phyloP scores from a whole-genome alignment of 345 rosid genomes.

The Lumnitzera littorea region DNA sequence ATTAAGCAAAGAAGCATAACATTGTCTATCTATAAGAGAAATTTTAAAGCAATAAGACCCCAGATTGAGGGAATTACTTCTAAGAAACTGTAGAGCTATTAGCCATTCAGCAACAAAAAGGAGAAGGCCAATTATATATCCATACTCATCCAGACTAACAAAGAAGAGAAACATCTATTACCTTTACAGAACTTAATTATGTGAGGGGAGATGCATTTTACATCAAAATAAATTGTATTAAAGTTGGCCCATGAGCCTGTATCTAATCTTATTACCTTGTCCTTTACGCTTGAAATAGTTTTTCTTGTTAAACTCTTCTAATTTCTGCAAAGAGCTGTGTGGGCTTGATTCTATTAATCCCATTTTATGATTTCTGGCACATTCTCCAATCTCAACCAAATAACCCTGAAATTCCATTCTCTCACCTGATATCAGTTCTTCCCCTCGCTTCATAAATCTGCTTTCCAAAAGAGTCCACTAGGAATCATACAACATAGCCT shows the following conservation, averaged over 20 bases:
- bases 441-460: conserved; percentile 44
- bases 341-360: conserved; percentile 9
- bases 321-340: conserved; percentile 6
- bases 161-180: too few species aligned
- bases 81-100: too few species aligned
- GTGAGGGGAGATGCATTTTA: too few species aligned
- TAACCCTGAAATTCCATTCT: conserved; percentile 36
- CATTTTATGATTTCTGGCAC: conserved; percentile 12
- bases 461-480: conserved; percentile 30
- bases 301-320: conserved; percentile 9
- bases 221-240: neutral
- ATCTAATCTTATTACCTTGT: conserved; percentile 4
- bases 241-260: neutral
- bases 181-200: too few species aligned
- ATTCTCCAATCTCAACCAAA: conserved; percentile 45
- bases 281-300: neutral
- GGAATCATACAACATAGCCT: conserved; percentile 47
- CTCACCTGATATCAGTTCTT: conserved; percentile 36
- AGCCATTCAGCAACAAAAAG: too few species aligned
- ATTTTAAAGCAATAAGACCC: too few species aligned
- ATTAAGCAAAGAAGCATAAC: too few species aligned
- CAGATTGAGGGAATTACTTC: too few species aligned
- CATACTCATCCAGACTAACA: too few species aligned
- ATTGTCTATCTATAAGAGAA: too few species aligned
- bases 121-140: too few species aligned